Evolutionary conservation across 352 stramenopile species (phyloP), one percentile per base, ranked within the genome.

Genomic region (Globisporangium apiculatum): DNA sequence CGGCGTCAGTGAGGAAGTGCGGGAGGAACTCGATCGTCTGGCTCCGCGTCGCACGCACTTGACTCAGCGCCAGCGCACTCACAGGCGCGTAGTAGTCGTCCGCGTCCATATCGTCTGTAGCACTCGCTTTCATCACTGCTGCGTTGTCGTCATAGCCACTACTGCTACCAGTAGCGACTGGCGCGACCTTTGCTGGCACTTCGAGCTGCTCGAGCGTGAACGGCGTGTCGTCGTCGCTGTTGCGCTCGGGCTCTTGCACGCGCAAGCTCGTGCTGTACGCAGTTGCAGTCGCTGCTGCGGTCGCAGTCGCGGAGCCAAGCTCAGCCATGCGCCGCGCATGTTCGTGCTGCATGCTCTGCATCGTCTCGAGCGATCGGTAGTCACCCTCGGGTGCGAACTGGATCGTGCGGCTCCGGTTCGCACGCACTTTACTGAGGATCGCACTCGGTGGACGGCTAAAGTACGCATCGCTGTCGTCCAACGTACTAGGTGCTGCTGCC

Each of bases 291-390:
- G 40, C 7, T 43, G 40, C 40, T 14, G 7, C 11, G 2, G 24
- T 40, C 36, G 17, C 47, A 6, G 60, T 52, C 18, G 43, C 15
- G 4, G 48, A 46, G 36, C 40, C 62, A 14, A 63, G 41, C 48
- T 81, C 72, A 4, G 60, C 61, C 72, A 83, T 79, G 53, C 69
- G 72, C 31, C 67, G 67, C 42, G 71, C 53, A 52, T 83, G 69
- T 45, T 83, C 73, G 43, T 77, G 61, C n/a, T 79, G 60, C 24
- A 79, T 67, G 31, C 43, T 63, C 36, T 73, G 64, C 18, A 73
- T 51, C 52, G 72, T 71, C 24, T 69, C 65, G 8, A 59, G 62
- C 42, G 68, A 63, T 31, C 67, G 69, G 15, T 61, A 69, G 31
- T 77, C 63, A 12, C 55, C 56, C 49, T 76, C 69, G 36, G 69